A percentile compares a stretch with the other conserved stretches of the same genome.
Evolutionary conservation across 139 green algal species (phyloP).

Genomic region (Diplosphaera chodatii): DNA sequence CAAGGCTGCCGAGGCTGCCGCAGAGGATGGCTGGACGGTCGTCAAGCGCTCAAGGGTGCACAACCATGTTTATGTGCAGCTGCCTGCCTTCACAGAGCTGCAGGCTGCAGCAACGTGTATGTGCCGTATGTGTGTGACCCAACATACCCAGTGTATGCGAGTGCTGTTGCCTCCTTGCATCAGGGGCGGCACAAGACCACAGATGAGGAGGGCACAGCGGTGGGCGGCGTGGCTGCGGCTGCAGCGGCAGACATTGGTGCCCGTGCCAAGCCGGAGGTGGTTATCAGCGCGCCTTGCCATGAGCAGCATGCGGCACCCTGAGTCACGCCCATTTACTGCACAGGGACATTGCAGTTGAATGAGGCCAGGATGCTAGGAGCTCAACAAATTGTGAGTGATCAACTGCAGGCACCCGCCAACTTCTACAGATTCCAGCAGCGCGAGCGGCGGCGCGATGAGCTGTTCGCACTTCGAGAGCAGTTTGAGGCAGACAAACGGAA

Average conservation of each 20-base stretch:
- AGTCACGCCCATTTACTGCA: no score
- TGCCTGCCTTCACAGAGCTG: no score
- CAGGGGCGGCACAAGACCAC: constrained; percentile 45
- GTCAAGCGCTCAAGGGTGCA: constrained; percentile 60
- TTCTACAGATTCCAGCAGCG: constrained; percentile 78
- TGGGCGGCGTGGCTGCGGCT: constrained; percentile 44
- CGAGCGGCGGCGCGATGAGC: constrained; percentile 40
- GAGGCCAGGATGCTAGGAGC: no score
- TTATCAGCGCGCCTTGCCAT: no score
- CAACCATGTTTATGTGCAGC: neutral
- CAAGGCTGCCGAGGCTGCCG: constrained; percentile 34
- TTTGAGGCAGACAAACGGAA: constrained; percentile 20
- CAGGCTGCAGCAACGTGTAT: no score
- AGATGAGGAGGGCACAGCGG: constrained; percentile 18
- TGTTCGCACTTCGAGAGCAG: constrained; percentile 7
- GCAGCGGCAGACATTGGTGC: constrained; percentile 31
- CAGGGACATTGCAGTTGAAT: no score
- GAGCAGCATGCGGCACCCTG: no score
- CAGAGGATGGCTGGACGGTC: constrained; percentile 72
- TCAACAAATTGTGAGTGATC: no score
- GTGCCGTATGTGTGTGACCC: no score
- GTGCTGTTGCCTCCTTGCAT: no score
- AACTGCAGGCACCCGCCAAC: no score
- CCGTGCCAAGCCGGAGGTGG: constrained; percentile 18
- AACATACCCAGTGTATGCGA: no score